These are phyloP conservation scores for Pseudodiploospora longispora DNA, from an alignment of 2,329 filamentous ascomycete genomes.

Conservation along the genomic window DNA sequence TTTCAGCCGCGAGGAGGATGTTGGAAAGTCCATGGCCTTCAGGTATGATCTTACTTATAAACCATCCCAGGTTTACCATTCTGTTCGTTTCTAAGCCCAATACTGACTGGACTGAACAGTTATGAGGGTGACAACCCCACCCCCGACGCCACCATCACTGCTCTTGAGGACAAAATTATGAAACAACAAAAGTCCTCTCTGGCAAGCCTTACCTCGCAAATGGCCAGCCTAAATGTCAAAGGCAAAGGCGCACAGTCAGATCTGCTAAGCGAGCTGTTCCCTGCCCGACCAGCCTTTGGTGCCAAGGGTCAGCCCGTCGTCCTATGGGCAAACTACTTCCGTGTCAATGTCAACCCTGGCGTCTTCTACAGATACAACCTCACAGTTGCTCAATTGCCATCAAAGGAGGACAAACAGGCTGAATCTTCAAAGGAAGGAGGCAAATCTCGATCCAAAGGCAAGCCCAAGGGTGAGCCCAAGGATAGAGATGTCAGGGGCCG, in stretches of 20 bases:
- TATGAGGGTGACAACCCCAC: constrained; percentile 12
- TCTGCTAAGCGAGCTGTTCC: constrained; percentile 25
- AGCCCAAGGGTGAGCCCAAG: constrained; percentile 8
- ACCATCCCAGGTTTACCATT: background rate
- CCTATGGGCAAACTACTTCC: constrained; percentile 50
- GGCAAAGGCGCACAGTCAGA: constrained; percentile 10
- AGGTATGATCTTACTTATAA: constrained; percentile 8
- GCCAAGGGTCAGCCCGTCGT: constrained; percentile 31
- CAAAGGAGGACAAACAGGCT: background rate
- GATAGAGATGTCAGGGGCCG: constrained; percentile 29
- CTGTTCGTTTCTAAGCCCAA: constrained; percentile 1
- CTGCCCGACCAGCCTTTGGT: constrained; percentile 43
- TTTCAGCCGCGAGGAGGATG: constrained; percentile 13
- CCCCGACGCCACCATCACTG: constrained; percentile 19
- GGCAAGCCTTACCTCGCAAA: constrained; percentile 23
- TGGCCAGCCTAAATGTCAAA: constrained; percentile 27
- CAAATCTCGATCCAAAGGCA: constrained; percentile 8
- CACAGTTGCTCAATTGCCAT: constrained; percentile 21
- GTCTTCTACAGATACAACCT: constrained; percentile 39
- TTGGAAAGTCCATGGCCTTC: constrained; percentile 14
- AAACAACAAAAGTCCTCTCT: constrained; percentile 18
- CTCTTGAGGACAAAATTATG: constrained; percentile 35
- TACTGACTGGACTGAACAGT: constrained; percentile 9
- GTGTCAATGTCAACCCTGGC: constrained; percentile 29
- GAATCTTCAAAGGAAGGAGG: constrained; percentile 1